Conservation (phyloP, 2,329 filamentous ascomycete species). For the Cytospora schulzeri region DNA sequence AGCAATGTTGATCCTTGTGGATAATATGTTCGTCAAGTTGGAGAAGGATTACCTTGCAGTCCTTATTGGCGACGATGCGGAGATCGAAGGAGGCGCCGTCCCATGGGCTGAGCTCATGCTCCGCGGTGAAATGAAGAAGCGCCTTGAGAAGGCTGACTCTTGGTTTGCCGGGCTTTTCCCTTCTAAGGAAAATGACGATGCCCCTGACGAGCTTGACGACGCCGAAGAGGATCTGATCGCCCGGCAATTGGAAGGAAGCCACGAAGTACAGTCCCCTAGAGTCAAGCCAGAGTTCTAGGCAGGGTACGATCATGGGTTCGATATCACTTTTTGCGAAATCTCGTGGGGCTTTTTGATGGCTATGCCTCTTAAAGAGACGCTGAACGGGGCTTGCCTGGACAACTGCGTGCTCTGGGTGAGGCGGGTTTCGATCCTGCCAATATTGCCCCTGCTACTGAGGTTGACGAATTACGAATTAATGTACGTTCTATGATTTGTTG, state of each 20-base stretch:
- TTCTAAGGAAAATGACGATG: neutral
- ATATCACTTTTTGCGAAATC: neutral
- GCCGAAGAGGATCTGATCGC: neutral
- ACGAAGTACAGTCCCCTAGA: neutral
- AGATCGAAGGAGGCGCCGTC: neutral
- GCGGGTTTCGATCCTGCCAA: neutral
- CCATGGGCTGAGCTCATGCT: neutral
- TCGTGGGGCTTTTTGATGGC: neutral
- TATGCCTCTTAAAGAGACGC: neutral
- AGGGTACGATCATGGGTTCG: neutral
- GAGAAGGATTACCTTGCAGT: constrained; percentile 7
- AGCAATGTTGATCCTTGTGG: neutral
- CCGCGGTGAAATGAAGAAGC: neutral
- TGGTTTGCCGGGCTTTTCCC: neutral
- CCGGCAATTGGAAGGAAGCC: neutral
- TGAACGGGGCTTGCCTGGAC: neutral
- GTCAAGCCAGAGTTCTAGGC: neutral
- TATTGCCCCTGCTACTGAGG: neutral
- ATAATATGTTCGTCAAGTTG: neutral
- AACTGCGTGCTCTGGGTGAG: neutral
- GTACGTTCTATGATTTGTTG: neutral
- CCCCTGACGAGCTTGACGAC: neutral
- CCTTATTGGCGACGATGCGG: neutral
- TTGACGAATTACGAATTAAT: neutral
- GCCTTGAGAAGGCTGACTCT: neutral